Percentiles rank a stretch among this genome's conserved stretches.
Evolutionary conservation across 2,329 filamentous ascomycete genomes (phyloP).

Genomic region (Emydomyces testavorans): DNA sequence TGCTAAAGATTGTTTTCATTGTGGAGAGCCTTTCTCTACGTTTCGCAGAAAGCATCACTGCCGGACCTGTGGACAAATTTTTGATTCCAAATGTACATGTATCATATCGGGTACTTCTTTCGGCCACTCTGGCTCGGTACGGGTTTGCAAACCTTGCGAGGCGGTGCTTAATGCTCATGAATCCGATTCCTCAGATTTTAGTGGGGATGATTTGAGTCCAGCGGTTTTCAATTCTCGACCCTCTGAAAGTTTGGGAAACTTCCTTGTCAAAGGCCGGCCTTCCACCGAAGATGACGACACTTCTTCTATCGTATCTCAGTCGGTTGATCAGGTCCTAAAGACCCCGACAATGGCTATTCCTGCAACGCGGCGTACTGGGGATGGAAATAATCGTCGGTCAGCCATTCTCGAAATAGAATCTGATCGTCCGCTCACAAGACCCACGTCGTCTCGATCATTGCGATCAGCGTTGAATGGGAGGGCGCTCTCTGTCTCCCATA

Average conservation of each 20-base stretch:
- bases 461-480: slow-evolving; percentile 59
- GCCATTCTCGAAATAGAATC: slow-evolving; percentile 82
- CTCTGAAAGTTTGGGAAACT: slow-evolving; percentile 44
- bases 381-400: slow-evolving; percentile 71
- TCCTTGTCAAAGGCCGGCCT: slow-evolving; percentile 34
- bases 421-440: slow-evolving; percentile 65
- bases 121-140: slow-evolving; percentile 68
- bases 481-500: slow-evolving; percentile 68
- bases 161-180: slow-evolving; percentile 81
- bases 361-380: slow-evolving; percentile 53
- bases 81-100: slow-evolving; percentile 89
- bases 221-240: slow-evolving; percentile 49
- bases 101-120: slow-evolving; percentile 82
- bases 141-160: slow-evolving; percentile 88
- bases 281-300: slow-evolving; percentile 39
- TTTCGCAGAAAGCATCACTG: slow-evolving; percentile 96
- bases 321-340: slow-evolving; percentile 37
- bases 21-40: slow-evolving; percentile 78
- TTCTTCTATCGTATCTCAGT: slow-evolving; percentile 37
- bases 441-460: slow-evolving; percentile 83
- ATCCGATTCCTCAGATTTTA: slow-evolving; percentile 85
- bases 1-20: slow-evolving; percentile 92
- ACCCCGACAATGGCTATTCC: slow-evolving; percentile 55
- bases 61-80: slow-evolving; percentile 90
- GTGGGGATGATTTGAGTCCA: slow-evolving; percentile 57